Percentiles rank a stretch among this genome's conserved stretches.
phyloP scores from a whole-genome alignment of 2,329 filamentous ascomycete genomes.

The Plenodomus tracheiphilus region DNA sequence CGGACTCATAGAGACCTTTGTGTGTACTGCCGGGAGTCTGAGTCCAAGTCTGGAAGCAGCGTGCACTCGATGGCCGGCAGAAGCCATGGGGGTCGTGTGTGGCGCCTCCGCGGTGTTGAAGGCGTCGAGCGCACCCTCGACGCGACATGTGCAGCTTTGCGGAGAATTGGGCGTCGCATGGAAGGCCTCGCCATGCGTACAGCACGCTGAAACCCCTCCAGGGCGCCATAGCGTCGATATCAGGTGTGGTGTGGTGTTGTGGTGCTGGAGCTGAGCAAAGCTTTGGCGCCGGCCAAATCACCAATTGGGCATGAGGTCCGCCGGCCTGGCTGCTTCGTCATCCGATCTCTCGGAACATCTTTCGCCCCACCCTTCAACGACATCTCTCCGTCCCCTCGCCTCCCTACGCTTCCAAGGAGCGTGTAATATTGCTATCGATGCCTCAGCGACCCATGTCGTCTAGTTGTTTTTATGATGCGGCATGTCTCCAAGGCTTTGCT shows the following conservation, averaged over 20 bases:
- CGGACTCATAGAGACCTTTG: neutral
- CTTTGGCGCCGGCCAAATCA: neutral
- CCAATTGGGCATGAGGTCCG: no score
- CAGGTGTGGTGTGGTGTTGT: slow-evolving; percentile 5
- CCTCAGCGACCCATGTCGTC: neutral
- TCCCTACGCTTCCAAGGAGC: neutral
- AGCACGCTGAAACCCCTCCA: slow-evolving; percentile 14
- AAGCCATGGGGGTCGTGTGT: neutral
- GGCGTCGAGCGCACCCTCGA: neutral
- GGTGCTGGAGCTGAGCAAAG: slow-evolving; percentile 4
- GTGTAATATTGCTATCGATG: no score
- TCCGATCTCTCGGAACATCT: slow-evolving; percentile 7
- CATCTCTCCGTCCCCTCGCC: neutral
- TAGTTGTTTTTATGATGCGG: neutral
- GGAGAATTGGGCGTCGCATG: neutral
- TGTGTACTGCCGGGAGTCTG: neutral
- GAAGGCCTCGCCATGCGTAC: neutral
- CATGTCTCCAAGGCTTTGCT: neutral
- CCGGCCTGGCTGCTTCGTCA: neutral
- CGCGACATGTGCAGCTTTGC: neutral
- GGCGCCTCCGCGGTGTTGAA: neutral
- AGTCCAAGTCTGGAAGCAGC: neutral
- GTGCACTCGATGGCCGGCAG: neutral
- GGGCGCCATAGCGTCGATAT: slow-evolving; percentile 17
- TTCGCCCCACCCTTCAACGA: slow-evolving; percentile 7